phyloP scores from a whole-genome alignment of 2,329 filamentous ascomycete genomes.

The Cordyceps fumosorosea region DNA sequence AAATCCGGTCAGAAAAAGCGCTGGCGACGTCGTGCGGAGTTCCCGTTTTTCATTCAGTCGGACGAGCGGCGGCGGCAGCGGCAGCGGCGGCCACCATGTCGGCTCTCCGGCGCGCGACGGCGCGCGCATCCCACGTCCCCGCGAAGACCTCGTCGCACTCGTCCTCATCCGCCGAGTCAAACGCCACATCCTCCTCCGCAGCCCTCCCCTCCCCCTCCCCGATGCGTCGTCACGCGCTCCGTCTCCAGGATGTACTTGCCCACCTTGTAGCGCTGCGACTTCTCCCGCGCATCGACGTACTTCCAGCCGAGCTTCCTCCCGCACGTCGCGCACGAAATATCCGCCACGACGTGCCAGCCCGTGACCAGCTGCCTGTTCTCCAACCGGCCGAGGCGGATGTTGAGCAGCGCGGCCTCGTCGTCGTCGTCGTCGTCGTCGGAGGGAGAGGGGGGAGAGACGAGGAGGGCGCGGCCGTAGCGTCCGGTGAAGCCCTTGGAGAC shows the following conservation, averaged over 20 bases:
- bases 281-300: constrained; percentile 56
- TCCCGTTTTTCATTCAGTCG: neutral
- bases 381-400: constrained; percentile 47
- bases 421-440: constrained; percentile 14
- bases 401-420: constrained; percentile 32
- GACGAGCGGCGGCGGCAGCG: neutral
- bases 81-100: constrained; percentile 23
- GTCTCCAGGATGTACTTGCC: constrained; percentile 64
- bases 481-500: constrained; percentile 62
- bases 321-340: constrained; percentile 54
- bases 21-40: too few relatives aligned
- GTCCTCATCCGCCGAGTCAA: constrained; percentile 59
- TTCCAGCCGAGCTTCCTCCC: constrained; percentile 58
- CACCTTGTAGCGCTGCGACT: constrained; percentile 58
- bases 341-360: constrained; percentile 57
- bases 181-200: constrained; percentile 35
- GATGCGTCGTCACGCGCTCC: constrained; percentile 45
- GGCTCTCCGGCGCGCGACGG: constrained; percentile 40
- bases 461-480: constrained; percentile 56
- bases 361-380: constrained; percentile 55
- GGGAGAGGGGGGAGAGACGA: constrained; percentile 40
- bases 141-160: constrained; percentile 61
- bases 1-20: too few relatives aligned
- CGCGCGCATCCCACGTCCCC: constrained; percentile 52
- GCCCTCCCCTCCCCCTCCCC: constrained; percentile 18